These are phyloP conservation scores for Sungouiozyma ichnusensis DNA, from an alignment of 805 yeast species.

Conservation along the genomic window DNA sequence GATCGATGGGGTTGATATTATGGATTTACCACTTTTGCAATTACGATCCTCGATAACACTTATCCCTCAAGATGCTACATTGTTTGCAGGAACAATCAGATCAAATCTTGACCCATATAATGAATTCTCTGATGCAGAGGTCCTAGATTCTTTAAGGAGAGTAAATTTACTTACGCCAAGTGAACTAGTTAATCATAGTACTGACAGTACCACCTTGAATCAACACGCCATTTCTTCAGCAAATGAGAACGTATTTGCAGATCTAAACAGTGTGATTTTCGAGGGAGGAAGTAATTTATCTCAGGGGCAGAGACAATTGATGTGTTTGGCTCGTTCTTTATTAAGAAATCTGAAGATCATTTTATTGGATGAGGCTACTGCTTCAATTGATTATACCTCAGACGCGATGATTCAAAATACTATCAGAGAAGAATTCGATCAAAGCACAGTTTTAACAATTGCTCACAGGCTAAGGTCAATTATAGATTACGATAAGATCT, in stretches of 20 bases:
- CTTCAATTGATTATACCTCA: conserved; percentile 68
- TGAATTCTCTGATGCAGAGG: conserved; percentile 47
- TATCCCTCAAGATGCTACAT: conserved; percentile 74
- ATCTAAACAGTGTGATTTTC: conserved; percentile 41
- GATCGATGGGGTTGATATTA: conserved; percentile 63
- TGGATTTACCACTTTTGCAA: conserved; percentile 50
- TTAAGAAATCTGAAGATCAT: conserved; percentile 56
- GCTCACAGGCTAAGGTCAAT: conserved; percentile 73
- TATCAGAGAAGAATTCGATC: conserved; percentile 57
- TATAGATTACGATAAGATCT: conserved; percentile 65
- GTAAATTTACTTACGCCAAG: conserved; percentile 46
- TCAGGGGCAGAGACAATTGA: conserved; percentile 70
- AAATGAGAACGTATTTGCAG: conserved; percentile 36
- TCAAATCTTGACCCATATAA: conserved; percentile 60
- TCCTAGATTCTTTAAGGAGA: conserved; percentile 58
- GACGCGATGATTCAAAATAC: conserved; percentile 68
- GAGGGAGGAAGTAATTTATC: conserved; percentile 72
- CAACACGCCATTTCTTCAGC: not conserved
- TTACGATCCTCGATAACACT: conserved; percentile 65
- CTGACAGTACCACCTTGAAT: conserved; percentile 15
- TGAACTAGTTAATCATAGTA: conserved; percentile 22
- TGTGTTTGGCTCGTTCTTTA: conserved; percentile 65
- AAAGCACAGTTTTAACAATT: conserved; percentile 63
- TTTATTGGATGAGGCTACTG: conserved; percentile 70
- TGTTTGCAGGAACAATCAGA: conserved; percentile 63